A percentile compares a stretch with the other conserved stretches of the same genome.
Conservation (phyloP, 2,329 filamentous ascomycete species). For the Ophiocordyceps camponoti-saundersi region DNA sequence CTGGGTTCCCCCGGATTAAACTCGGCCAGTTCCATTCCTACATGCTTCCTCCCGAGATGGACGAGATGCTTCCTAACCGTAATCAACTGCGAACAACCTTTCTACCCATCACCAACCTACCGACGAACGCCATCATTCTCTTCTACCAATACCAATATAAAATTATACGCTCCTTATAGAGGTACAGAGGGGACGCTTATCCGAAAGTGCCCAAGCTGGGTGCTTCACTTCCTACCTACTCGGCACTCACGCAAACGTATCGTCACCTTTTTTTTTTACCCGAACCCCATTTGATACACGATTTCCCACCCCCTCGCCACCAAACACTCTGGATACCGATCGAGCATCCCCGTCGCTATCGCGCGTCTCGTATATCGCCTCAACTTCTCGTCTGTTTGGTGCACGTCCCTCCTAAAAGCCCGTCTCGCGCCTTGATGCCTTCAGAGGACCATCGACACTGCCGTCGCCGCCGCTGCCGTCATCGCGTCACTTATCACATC, state of each 20-base stretch:
- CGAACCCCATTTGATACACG: no score
- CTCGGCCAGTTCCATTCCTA: neutral
- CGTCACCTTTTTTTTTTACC: no score
- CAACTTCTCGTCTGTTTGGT: neutral
- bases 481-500: neutral
- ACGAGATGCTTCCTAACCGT: neutral
- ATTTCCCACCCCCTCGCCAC: no score
- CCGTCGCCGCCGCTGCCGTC: neutral
- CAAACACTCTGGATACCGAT: neutral
- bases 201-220: no score
- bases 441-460: neutral
- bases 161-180: no score
- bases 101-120: no score
- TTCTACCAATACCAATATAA: no score
- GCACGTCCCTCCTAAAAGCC: neutral
- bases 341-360: neutral
- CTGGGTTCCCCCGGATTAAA: neutral
- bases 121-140: no score
- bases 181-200: no score
- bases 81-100: no score
- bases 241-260: no score
- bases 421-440: neutral
- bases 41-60: neutral
- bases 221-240: no score
- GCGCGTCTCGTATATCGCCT: neutral